A percentile compares a stretch with the other conserved stretches of the same genome.
Evolutionary conservation across 2,329 filamentous ascomycete genomes (phyloP).

Genomic region (Helotiales sp.): DNA sequence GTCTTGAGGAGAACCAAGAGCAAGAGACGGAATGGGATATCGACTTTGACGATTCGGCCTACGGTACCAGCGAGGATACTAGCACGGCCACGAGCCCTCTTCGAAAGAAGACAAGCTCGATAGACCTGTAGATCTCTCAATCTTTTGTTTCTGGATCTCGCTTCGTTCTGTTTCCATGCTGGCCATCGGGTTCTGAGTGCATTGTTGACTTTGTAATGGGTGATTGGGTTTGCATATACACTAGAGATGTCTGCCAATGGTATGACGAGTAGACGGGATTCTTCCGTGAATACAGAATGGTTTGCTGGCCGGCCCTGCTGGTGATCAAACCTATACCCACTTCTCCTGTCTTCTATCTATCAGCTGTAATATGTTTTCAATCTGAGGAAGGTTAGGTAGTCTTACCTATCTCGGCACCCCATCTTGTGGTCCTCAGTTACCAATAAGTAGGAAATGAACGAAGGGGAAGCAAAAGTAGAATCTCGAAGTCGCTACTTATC

Average conservation of each 20-base stretch:
- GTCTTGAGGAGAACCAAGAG: conserved; percentile 48
- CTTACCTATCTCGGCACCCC: not conserved
- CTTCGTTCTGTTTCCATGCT: conserved; percentile 17
- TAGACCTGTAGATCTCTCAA: conserved; percentile 15
- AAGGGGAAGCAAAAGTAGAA: too few relatives aligned
- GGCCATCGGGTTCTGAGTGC: conserved; percentile 12
- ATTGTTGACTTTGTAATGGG: not conserved
- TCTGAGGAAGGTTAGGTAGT: not conserved
- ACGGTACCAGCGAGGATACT: conserved; percentile 74
- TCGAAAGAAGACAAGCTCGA: conserved; percentile 19
- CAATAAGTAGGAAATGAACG: too few relatives aligned
- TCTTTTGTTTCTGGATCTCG: not conserved
- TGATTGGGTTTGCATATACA: not conserved
- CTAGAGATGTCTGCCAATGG: not conserved
- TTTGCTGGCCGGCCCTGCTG: conserved; percentile 6
- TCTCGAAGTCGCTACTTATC: too few relatives aligned
- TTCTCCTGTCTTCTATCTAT: not conserved
- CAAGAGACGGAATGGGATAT: conserved; percentile 83
- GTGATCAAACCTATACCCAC: not conserved
- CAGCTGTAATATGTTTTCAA: not conserved
- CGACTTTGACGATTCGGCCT: conserved; percentile 84
- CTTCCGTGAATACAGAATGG: conserved; percentile 3
- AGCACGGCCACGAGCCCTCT: conserved; percentile 67
- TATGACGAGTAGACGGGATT: conserved; percentile 5
- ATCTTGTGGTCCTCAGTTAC: too few relatives aligned